Evolutionary conservation across 2,329 filamentous ascomycete genomes (phyloP).

Genomic region (Diaporthe sp.): DNA sequence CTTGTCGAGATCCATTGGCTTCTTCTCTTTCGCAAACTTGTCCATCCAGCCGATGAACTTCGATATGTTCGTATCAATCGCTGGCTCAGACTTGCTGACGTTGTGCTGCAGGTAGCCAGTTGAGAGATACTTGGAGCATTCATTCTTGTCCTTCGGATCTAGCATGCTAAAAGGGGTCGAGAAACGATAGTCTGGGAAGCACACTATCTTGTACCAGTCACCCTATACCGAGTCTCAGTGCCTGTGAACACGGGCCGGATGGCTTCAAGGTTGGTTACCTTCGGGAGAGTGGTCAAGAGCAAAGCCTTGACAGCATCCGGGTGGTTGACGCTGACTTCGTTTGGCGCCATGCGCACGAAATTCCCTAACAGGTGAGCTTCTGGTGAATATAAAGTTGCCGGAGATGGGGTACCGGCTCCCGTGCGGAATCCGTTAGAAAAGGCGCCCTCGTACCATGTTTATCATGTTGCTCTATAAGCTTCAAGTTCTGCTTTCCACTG

Average conservation of each 20-base stretch:
- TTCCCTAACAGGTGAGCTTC: slow-evolving; percentile 39
- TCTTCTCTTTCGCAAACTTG: slow-evolving; percentile 30
- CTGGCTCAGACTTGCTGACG: slow-evolving; percentile 35
- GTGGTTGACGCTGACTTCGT: slow-evolving; percentile 56
- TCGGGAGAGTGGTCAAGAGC: slow-evolving; percentile 52
- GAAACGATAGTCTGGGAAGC: slow-evolving; percentile 51
- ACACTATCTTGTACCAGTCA: slow-evolving; percentile 49
- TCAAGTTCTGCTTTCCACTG: slow-evolving; percentile 50
- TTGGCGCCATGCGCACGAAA: slow-evolving; percentile 55
- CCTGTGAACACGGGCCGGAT: not conserved
- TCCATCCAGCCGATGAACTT: slow-evolving; percentile 37
- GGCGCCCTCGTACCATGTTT: slow-evolving; percentile 40
- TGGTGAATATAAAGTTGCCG: not conserved
- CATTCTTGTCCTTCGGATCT: slow-evolving; percentile 47
- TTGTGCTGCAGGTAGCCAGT: slow-evolving; percentile 47
- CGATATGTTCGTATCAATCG: slow-evolving; percentile 35
- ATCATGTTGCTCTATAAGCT: slow-evolving; percentile 49
- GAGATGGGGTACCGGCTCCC: slow-evolving; percentile 39
- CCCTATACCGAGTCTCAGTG: not conserved
- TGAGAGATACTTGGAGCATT: slow-evolving; percentile 46
- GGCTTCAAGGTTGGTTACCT: not conserved
- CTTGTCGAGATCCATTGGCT: slow-evolving; percentile 39
- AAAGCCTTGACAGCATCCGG: slow-evolving; percentile 51
- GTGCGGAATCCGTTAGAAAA: not conserved
- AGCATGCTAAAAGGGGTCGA: slow-evolving; percentile 52